Evolutionary conservation across 306 rosid species (phyloP).

Genomic region (Psophocarpus tetragonolobus): DNA sequence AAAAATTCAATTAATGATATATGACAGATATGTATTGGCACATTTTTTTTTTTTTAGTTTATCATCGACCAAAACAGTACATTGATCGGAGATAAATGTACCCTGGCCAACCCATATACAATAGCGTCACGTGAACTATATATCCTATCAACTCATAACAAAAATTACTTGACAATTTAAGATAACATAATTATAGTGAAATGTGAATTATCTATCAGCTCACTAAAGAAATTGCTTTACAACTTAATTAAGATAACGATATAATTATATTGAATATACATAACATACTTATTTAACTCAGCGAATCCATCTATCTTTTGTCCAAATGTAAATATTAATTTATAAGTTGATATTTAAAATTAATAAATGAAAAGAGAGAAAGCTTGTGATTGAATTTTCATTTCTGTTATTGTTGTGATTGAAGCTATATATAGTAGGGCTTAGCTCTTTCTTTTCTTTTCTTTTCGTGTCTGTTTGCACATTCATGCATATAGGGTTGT

Average conservation of each 20-base stretch:
- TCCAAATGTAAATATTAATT: not conserved
- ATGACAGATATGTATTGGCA: too few relatives aligned
- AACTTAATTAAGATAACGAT: not conserved
- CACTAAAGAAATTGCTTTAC: not conserved
- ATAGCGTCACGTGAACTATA: not conserved
- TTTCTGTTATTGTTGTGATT: not conserved
- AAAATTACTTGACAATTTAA: not conserved
- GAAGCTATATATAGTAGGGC: not conserved
- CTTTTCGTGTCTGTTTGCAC: not conserved
- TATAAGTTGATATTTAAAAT: not conserved
- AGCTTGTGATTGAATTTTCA: not conserved
- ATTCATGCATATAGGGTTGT: slow-evolving; percentile 14
- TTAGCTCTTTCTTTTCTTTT: not conserved
- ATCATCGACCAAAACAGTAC: too few relatives aligned
- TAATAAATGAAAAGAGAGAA: not conserved
- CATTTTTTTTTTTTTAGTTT: too few relatives aligned
- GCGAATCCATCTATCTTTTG: not conserved
- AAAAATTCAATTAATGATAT: too few relatives aligned
- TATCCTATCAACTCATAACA: not conserved
- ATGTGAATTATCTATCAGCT: not conserved
- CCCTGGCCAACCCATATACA: too few relatives aligned
- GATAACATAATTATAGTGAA: not conserved
- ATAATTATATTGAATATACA: not conserved
- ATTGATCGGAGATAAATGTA: too few relatives aligned
- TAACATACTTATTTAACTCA: not conserved